Evolutionary conservation across 2,329 filamentous ascomycete genomes (phyloP).

Genomic region (Aspergillus melleus): DNA sequence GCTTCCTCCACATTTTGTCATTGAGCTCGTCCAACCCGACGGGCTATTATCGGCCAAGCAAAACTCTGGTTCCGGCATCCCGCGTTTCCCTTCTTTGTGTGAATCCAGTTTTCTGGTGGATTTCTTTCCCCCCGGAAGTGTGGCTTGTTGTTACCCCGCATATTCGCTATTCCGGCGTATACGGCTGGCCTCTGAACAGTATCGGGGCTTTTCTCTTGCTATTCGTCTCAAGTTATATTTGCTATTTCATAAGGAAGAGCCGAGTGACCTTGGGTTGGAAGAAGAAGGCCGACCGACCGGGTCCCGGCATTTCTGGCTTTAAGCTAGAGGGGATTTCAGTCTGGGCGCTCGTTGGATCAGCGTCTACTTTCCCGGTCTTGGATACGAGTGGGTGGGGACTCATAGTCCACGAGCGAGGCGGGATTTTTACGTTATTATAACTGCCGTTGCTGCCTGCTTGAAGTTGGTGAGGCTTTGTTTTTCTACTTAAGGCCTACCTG

Average conservation of each 20-base stretch:
- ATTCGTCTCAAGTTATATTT: no score
- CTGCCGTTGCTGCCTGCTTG: not conserved
- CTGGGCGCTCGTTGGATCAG: slow-evolving; percentile 10
- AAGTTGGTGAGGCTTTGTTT: not conserved
- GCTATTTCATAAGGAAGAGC: not conserved
- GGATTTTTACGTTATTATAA: not conserved
- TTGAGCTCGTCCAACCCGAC: not conserved
- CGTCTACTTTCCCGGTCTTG: slow-evolving; percentile 6
- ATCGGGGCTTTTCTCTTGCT: no score
- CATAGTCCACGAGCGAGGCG: not conserved
- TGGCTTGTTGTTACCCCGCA: not conserved
- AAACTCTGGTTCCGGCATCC: not conserved
- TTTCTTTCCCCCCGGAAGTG: not conserved
- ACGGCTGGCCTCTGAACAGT: no score
- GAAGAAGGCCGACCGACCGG: not conserved
- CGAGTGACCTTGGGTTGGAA: not conserved
- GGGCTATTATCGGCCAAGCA: not conserved
- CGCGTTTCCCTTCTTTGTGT: not conserved
- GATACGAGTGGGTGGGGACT: slow-evolving; percentile 11
- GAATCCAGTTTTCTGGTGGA: not conserved
- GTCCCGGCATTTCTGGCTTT: not conserved
- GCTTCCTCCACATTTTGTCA: not conserved
- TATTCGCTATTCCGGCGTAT: not conserved
- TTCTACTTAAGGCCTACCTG: not conserved
- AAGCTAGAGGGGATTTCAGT: no score